phyloP scores from a whole-genome alignment of 768 basidiomycete genomes.

The Lanmaoa pseudosensibilis region DNA sequence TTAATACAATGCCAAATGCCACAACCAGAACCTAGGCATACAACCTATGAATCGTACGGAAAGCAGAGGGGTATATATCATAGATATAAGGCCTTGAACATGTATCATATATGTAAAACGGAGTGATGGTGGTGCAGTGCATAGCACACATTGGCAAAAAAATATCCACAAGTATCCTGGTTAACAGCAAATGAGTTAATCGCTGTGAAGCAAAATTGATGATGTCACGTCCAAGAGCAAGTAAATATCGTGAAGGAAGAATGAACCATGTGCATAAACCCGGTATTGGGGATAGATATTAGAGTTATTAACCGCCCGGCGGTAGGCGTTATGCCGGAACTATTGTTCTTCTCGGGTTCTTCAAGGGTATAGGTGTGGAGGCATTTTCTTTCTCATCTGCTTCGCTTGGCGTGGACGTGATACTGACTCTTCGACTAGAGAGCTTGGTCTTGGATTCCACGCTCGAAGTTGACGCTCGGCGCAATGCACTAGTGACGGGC shows the following conservation, averaged over 20 bases:
- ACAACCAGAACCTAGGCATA: slow-evolving; percentile 22
- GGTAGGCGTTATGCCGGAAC: slow-evolving; percentile 13
- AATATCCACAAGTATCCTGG: slow-evolving; percentile 8
- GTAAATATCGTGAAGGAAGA: slow-evolving; percentile 6
- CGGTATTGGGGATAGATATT: slow-evolving; percentile 10
- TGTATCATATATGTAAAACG: slow-evolving; percentile 14
- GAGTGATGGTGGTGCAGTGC: slow-evolving; percentile 1
- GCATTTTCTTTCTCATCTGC: slow-evolving; percentile 63
- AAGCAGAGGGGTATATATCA: slow-evolving; percentile 2
- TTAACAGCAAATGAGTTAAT: slow-evolving; percentile 11
- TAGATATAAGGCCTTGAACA: slow-evolving; percentile 16
- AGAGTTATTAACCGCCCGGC: neutral
- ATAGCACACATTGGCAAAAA: neutral
- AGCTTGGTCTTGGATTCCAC: slow-evolving; percentile 36
- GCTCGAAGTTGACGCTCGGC: slow-evolving; percentile 33
- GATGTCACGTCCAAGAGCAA: slow-evolving; percentile 14
- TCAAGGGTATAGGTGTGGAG: slow-evolving; percentile 24
- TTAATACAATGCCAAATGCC: neutral
- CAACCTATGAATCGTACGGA: slow-evolving; percentile 17
- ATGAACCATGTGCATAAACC: neutral
- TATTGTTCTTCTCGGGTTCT: slow-evolving; percentile 17
- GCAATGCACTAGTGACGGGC: slow-evolving; percentile 14
- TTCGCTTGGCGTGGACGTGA: slow-evolving; percentile 43
- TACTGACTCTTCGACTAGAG: slow-evolving; percentile 34
- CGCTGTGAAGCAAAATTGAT: slow-evolving; percentile 8